A percentile compares a stretch with the other conserved stretches of the same genome.
phyloP scores from a whole-genome alignment of 495 filamentous ascomycete genomes.

The Hyphodiscus hymeniophilus region DNA sequence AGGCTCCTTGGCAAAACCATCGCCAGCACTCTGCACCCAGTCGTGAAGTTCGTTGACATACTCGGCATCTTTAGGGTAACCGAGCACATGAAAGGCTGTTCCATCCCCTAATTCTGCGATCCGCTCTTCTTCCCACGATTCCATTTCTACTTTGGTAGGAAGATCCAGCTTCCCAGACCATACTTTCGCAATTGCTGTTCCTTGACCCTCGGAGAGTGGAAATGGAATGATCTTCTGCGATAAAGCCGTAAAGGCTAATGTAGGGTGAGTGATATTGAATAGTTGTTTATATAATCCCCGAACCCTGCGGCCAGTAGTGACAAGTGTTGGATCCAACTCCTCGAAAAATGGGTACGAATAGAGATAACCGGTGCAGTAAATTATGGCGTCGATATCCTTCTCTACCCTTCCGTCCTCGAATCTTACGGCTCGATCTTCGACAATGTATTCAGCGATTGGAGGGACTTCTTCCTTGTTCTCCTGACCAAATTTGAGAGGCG shows the following conservation, averaged over 20 bases:
- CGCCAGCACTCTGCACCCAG: constrained; percentile 25
- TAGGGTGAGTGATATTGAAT: constrained; percentile 67
- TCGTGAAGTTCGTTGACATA: constrained; percentile 62
- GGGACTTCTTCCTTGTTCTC: constrained; percentile 44
- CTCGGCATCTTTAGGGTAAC: constrained; percentile 65
- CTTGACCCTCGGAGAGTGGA: constrained; percentile 69
- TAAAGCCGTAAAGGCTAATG: constrained; percentile 68
- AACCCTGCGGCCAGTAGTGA: constrained; percentile 61
- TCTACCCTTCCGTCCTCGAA: constrained; percentile 49
- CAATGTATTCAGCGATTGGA: constrained; percentile 50
- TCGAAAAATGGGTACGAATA: constrained; percentile 64
- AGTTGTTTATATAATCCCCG: constrained; percentile 67
- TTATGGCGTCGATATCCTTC: constrained; percentile 51
- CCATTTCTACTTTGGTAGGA: constrained; percentile 56
- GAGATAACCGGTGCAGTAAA: constrained; percentile 73
- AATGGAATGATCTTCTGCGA: constrained; percentile 80
- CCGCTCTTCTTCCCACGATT: constrained; percentile 46
- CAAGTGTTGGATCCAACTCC: constrained; percentile 45
- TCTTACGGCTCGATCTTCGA: constrained; percentile 37
- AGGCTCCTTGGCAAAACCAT: constrained; percentile 46
- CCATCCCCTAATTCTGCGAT: constrained; percentile 24
- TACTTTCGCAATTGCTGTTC: constrained; percentile 64
- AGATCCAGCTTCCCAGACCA: constrained; percentile 61
- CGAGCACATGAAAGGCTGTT: constrained; percentile 53
- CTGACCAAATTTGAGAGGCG: constrained; percentile 2